phyloP scores from a whole-genome alignment of 352 stramenopile species.

The Pythium guiyangense region DNA sequence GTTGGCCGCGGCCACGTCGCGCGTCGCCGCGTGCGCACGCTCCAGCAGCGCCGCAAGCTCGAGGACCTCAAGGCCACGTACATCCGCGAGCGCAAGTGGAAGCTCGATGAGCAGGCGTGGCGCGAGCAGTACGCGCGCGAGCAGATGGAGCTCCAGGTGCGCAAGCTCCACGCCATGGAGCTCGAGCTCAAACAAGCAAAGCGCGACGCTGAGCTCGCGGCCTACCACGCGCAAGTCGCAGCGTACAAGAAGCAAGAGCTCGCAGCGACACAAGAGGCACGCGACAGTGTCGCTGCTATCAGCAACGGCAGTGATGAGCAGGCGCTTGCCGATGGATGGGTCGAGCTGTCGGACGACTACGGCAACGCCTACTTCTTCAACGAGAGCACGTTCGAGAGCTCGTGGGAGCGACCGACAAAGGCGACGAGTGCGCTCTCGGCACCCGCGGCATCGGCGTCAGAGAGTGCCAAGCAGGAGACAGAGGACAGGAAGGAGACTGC shows the following conservation, averaged over 20 bases:
- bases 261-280: constrained; percentile 4
- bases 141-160: constrained; percentile 53
- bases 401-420: constrained; percentile 30
- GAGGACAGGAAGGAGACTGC: not conserved
- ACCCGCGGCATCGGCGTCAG: not conserved
- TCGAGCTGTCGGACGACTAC: constrained; percentile 32
- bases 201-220: constrained; percentile 51
- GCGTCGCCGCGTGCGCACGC: constrained; percentile 20
- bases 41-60: constrained; percentile 25
- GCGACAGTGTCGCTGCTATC: no score
- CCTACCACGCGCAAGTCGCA: constrained; percentile 42
- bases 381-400: constrained; percentile 33
- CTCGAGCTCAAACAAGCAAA: constrained; percentile 53
- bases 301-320: constrained; percentile 6
- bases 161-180: constrained; percentile 35
- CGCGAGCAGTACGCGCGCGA: constrained; percentile 32
- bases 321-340: constrained; percentile 20
- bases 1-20: constrained; percentile 30
- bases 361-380: constrained; percentile 73
- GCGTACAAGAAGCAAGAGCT: constrained; percentile 32
- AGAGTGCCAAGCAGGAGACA: not conserved
- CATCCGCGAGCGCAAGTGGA: constrained; percentile 50
- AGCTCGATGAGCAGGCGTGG: constrained; percentile 42
- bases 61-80: constrained; percentile 53
- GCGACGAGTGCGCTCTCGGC: not conserved